Evolutionary conservation across 352 stramenopile species (phyloP).

Genomic region (Pseudoperonospora humuli): DNA sequence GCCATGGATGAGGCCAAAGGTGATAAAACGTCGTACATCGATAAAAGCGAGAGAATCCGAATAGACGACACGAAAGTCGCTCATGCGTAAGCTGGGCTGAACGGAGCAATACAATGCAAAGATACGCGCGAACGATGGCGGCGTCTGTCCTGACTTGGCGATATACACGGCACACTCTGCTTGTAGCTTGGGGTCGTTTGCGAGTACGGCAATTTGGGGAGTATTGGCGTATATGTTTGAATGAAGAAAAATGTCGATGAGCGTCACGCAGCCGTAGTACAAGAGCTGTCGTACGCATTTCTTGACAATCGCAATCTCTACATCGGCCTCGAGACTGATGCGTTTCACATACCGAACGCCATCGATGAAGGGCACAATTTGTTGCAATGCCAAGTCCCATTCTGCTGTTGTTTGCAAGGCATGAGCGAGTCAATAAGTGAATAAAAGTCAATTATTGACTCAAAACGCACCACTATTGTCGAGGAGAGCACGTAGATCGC

Average conservation of each 20-base stretch:
- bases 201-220: slow-evolving; percentile 45
- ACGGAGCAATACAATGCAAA: slow-evolving; percentile 84
- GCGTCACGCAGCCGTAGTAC: slow-evolving; percentile 84
- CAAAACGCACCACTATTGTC: slow-evolving; percentile 60
- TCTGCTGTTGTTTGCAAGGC: slow-evolving; percentile 36
- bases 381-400: slow-evolving; percentile 81
- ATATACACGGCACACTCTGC: slow-evolving; percentile 75
- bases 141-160: slow-evolving; percentile 49
- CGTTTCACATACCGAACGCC: slow-evolving; percentile 87
- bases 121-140: slow-evolving; percentile 64
- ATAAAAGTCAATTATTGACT: background rate
- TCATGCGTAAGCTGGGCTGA: slow-evolving; percentile 75
- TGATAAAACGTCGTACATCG: slow-evolving; percentile 79
- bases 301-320: slow-evolving; percentile 85
- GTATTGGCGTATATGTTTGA: slow-evolving; percentile 86
- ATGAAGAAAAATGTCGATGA: slow-evolving; percentile 89
- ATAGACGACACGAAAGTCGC: slow-evolving; percentile 76
- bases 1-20: slow-evolving; percentile 82
- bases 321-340: slow-evolving; percentile 82
- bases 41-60: slow-evolving; percentile 55
- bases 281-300: slow-evolving; percentile 81
- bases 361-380: slow-evolving; percentile 88
- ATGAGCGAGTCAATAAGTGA: slow-evolving; percentile 1
- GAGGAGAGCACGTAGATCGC: slow-evolving; percentile 56
- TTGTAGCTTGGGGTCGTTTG: slow-evolving; percentile 57